Percentiles rank a stretch among this genome's conserved stretches.
phyloP scores from a whole-genome alignment of 225 moss, liverwort and hornwort genomes.

The Polytrichum formosum region DNA sequence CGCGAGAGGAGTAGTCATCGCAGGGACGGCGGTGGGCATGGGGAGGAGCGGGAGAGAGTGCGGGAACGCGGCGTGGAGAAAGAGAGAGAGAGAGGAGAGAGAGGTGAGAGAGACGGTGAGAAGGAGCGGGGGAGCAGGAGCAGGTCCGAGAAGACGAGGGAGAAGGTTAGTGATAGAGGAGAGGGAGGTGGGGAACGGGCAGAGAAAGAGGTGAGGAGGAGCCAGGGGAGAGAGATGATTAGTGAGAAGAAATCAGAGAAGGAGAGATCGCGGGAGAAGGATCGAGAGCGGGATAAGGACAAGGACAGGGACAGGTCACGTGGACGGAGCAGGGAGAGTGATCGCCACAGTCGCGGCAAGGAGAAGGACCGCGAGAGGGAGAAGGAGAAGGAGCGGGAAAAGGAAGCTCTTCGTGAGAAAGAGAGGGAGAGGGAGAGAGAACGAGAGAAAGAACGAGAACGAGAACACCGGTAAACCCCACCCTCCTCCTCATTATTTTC shows the following conservation, averaged over 20 bases:
- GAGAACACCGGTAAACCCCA: slow-evolving; percentile 75
- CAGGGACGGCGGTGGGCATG: slow-evolving; percentile 55
- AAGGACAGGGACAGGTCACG: slow-evolving; percentile 85
- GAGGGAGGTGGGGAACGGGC: slow-evolving; percentile 50
- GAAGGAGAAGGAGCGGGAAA: slow-evolving; percentile 77
- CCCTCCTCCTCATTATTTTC: background rate
- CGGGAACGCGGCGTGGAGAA: slow-evolving; percentile 56
- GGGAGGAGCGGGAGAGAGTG: slow-evolving; percentile 56
- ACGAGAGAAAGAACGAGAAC: slow-evolving; percentile 77
- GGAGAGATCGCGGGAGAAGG: slow-evolving; percentile 71
- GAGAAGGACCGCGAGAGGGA: slow-evolving; percentile 85
- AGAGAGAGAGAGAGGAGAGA: slow-evolving; percentile 29
- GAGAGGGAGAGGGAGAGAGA: slow-evolving; percentile 74
- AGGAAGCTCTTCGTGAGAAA: slow-evolving; percentile 35
- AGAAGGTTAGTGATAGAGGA: slow-evolving; percentile 41
- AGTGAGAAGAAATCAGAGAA: slow-evolving; percentile 78
- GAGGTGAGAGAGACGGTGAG: slow-evolving; percentile 11
- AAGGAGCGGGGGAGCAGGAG: slow-evolving; percentile 59
- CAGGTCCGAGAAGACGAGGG: slow-evolving; percentile 64
- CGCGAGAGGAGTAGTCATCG: slow-evolving; percentile 26
- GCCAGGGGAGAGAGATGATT: slow-evolving; percentile 36
- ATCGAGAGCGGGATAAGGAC: slow-evolving; percentile 68
- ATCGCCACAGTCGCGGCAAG: slow-evolving; percentile 73
- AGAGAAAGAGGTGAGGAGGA: slow-evolving; percentile 60
- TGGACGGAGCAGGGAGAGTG: slow-evolving; percentile 46